phyloP scores from a whole-genome alignment of 2,329 filamentous ascomycete species.

The Hirsutella rhossiliensis region DNA sequence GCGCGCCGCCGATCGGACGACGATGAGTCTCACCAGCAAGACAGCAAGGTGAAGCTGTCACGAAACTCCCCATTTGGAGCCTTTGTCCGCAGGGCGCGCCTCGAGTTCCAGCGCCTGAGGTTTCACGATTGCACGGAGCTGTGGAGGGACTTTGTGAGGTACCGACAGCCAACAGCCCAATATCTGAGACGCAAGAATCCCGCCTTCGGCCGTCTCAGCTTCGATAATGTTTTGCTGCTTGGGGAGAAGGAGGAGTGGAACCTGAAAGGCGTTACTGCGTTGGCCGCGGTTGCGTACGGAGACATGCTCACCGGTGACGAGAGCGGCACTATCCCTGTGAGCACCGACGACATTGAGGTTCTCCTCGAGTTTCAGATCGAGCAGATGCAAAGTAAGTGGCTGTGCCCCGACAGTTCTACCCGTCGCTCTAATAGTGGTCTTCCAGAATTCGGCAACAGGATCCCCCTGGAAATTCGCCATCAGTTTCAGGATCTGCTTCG shows the following conservation, averaged over 20 bases:
- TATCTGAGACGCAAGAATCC: constrained; percentile 53
- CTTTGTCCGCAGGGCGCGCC: constrained; percentile 62
- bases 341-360: constrained; percentile 68
- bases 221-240: constrained; percentile 42
- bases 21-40: constrained; percentile 25
- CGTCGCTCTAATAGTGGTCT: constrained; percentile 5
- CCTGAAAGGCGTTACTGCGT: constrained; percentile 26
- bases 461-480: constrained; percentile 62
- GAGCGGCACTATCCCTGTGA: constrained; percentile 38
- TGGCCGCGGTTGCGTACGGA: constrained; percentile 38
- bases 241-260: constrained; percentile 39
- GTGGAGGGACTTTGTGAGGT: constrained; percentile 74
- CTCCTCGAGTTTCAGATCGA: constrained; percentile 82
- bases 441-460: constrained; percentile 60
- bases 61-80: constrained; percentile 68
- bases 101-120: constrained; percentile 70
- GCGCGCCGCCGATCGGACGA: constrained; percentile 45
- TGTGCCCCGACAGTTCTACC: background rate
- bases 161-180: constrained; percentile 61
- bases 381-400: constrained; percentile 61
- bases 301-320: constrained; percentile 35
- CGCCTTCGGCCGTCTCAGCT: constrained; percentile 41
- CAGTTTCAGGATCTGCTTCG: constrained; percentile 58
- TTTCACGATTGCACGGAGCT: constrained; percentile 69
- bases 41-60: constrained; percentile 47